Evolutionary conservation across 1,139 yeast species (phyloP).

Genomic region (Blastobotrys apis): DNA sequence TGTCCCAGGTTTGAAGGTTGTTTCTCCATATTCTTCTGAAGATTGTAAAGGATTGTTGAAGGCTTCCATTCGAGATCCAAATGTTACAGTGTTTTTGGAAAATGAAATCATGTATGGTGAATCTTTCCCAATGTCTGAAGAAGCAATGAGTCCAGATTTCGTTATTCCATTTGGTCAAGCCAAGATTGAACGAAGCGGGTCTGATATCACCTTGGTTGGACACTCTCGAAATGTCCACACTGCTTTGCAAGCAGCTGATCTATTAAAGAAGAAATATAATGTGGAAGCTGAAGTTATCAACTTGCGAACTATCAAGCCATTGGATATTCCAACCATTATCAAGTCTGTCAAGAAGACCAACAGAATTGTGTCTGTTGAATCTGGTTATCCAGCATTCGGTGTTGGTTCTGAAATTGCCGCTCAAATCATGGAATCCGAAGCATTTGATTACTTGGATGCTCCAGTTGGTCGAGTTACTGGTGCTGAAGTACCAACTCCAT

Average conservation of each 20-base stretch:
- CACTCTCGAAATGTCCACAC: constrained; percentile 87
- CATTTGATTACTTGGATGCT: constrained; percentile 96
- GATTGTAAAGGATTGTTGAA: constrained; percentile 94
- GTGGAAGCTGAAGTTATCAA: constrained; percentile 91
- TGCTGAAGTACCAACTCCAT: constrained; percentile 99
- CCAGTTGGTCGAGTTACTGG: constrained; percentile 99
- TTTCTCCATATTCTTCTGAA: constrained; percentile 93
- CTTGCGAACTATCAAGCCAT: constrained; percentile 95
- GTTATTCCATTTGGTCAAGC: constrained; percentile 94
- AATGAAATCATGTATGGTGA: constrained; percentile 95
- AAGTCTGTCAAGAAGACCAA: constrained; percentile 93
- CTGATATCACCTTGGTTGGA: constrained; percentile 83
- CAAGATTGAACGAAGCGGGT: constrained; percentile 88
- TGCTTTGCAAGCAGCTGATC: constrained; percentile 86
- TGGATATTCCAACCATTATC: constrained; percentile 83
- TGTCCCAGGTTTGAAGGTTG: constrained; percentile 95
- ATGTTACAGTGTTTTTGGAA: constrained; percentile 93
- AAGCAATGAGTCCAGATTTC: constrained; percentile 81
- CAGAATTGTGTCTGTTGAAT: constrained; percentile 93
- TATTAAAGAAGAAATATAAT: constrained; percentile 76
- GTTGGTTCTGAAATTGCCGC: constrained; percentile 98
- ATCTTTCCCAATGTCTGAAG: constrained; percentile 83
- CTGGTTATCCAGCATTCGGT: constrained; percentile 98
- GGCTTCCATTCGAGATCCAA: constrained; percentile 97
- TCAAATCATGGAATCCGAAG: constrained; percentile 97